Evolutionary conservation across 345 rosid genomes (phyloP).

Genomic region (Arabis alpina): DNA sequence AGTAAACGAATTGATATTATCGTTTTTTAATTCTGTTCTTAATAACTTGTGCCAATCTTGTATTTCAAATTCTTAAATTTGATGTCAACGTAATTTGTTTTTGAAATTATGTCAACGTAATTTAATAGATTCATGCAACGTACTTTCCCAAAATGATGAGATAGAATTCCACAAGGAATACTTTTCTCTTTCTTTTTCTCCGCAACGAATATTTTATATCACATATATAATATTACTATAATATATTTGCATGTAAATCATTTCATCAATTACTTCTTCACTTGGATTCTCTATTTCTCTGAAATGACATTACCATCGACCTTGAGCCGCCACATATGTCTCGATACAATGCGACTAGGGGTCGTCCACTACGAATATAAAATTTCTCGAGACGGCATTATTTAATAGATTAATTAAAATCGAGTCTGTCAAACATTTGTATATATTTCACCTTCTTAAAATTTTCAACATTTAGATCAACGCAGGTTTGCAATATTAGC

Average conservation of each 20-base stretch:
- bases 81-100: no score
- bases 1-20: neutral
- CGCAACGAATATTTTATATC: no score
- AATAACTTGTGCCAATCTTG: neutral
- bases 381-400: neutral
- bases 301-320: slow-evolving; percentile 6
- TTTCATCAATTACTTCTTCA: slow-evolving; percentile 1
- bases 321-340: slow-evolving; percentile 14
- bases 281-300: neutral
- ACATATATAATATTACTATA: no score
- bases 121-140: neutral
- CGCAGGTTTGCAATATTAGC: no score
- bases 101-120: no score
- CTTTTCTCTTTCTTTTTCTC: no score
- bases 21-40: neutral
- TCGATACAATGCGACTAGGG: neutral
- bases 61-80: neutral
- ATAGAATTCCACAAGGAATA: no score
- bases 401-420: neutral
- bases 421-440: no score
- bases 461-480: neutral
- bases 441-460: neutral
- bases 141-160: neutral
- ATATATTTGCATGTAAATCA: slow-evolving; percentile 4
- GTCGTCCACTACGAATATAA: slow-evolving; percentile 8